These are phyloP conservation scores for Globisporangium yorkense DNA, from an alignment of 352 stramenopile genomes.

Conservation along the genomic window DNA sequence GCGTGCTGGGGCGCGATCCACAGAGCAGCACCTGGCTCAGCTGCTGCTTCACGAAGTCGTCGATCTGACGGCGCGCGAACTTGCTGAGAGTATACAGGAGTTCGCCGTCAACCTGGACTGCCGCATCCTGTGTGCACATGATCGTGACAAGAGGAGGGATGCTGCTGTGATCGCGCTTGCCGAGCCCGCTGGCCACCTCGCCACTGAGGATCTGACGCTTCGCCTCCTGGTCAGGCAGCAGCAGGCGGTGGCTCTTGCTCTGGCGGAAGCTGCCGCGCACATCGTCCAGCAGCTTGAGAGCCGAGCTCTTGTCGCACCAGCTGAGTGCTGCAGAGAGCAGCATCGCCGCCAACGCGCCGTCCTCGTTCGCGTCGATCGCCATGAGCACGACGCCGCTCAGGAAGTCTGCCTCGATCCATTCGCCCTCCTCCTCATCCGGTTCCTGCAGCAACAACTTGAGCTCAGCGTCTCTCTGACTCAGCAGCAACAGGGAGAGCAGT, in stretches of 20 bases:
- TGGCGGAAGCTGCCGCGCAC: constrained; percentile 4
- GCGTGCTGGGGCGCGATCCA: background rate
- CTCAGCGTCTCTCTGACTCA: constrained; percentile 1
- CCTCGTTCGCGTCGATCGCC: constrained; percentile 5
- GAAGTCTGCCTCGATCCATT: constrained; percentile 1
- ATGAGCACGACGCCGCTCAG: constrained; percentile 4
- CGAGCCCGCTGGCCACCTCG: background rate
- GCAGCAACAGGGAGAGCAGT: constrained; percentile 4
- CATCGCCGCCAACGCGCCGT: constrained; percentile 3
- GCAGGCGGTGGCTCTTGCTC: background rate
- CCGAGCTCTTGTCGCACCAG: constrained; percentile 9
- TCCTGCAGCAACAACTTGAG: background rate
- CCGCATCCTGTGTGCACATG: background rate
- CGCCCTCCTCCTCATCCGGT: background rate
- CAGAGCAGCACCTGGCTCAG: background rate
- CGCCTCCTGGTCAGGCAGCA: background rate
- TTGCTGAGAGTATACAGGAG: constrained; percentile 8
- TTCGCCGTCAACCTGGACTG: constrained; percentile 1
- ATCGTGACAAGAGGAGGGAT: constrained; percentile 3
- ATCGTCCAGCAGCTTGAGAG: constrained; percentile 8
- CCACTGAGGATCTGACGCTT: too few species aligned
- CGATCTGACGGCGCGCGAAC: background rate
- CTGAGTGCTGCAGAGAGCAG: constrained; percentile 6
- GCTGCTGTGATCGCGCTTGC: background rate
- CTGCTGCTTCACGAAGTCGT: background rate